Percentiles rank a stretch among this genome's conserved stretches.
These are phyloP conservation scores for Monosporascus sp. DNA, from an alignment of 2,329 filamentous ascomycete species.

Conservation along the genomic window DNA sequence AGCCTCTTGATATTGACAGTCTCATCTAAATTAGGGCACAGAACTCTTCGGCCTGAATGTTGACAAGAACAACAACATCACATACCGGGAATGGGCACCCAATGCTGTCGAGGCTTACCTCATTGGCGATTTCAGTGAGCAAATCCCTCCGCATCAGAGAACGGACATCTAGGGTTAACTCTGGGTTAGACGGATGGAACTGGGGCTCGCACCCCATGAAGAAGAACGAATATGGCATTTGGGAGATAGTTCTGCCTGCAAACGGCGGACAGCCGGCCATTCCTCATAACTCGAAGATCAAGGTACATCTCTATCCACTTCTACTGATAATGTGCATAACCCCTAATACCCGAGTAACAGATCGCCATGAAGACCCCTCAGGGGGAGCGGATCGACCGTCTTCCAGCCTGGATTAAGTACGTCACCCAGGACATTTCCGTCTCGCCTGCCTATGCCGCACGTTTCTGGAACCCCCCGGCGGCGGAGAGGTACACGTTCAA, in stretches of 20 bases:
- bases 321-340: slow-evolving; percentile 1
- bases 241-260: slow-evolving; percentile 72
- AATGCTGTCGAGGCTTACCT: slow-evolving; percentile 80
- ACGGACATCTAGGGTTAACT: slow-evolving; percentile 21
- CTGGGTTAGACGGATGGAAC: slow-evolving; percentile 71
- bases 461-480: slow-evolving; percentile 91
- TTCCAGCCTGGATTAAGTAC: slow-evolving; percentile 96
- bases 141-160: neutral
- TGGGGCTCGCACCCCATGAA: slow-evolving; percentile 79
- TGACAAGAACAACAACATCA: slow-evolving; percentile 73
- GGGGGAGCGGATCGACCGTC: slow-evolving; percentile 76
- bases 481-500: slow-evolving; percentile 78
- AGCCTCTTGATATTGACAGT: too few species aligned
- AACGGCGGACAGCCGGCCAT: slow-evolving; percentile 72
- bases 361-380: slow-evolving; percentile 76
- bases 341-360: slow-evolving; percentile 36
- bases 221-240: slow-evolving; percentile 79
- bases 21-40: slow-evolving; percentile 55
- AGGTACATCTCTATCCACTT: slow-evolving; percentile 49
- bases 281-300: slow-evolving; percentile 90
- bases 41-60: slow-evolving; percentile 85
- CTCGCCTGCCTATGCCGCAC: slow-evolving; percentile 88
- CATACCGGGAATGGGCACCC: slow-evolving; percentile 94
- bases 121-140: slow-evolving; percentile 88
- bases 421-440: slow-evolving; percentile 89